Conservation (phyloP, 2,329 filamentous ascomycete genomes). For the Diaporthe helianthi region DNA sequence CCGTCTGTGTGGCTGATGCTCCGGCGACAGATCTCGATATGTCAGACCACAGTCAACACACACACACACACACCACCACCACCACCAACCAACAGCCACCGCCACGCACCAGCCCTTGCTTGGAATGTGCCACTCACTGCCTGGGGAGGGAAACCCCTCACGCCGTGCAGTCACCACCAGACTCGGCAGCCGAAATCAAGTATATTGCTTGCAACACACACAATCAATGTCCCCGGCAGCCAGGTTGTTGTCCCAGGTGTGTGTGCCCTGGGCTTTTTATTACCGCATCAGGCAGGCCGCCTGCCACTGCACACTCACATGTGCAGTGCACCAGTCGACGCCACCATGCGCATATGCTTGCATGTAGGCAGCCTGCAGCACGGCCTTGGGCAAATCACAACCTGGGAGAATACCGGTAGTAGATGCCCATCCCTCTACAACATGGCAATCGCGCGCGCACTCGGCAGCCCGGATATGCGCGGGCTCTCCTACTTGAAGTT, state of each 20-base stretch:
- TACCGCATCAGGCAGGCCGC: conserved; percentile 8
- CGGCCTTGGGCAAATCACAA: neutral
- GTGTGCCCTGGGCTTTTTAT: neutral
- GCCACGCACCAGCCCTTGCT: conserved; percentile 2
- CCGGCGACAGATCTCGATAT: conserved; percentile 19
- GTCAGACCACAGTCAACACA: conserved; percentile 14
- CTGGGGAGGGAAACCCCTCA: neutral
- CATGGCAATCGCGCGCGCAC: neutral
- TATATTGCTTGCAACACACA: too few species aligned
- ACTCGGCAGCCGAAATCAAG: too few species aligned
- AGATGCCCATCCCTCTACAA: conserved; percentile 2
- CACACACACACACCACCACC: too few species aligned
- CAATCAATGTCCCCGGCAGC: too few species aligned
- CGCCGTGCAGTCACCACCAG: neutral
- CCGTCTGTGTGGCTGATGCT: conserved; percentile 17
- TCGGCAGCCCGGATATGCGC: neutral
- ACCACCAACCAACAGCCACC: neutral
- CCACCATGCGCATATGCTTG: neutral
- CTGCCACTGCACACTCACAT: neutral
- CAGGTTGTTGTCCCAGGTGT: too few species aligned
- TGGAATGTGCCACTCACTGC: neutral
- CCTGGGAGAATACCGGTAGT: conserved; percentile 3
- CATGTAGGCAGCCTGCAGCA: neutral
- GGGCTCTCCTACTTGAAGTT: neutral
- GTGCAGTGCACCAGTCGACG: neutral